phyloP scores from a whole-genome alignment of 106 monocot genomes.

The Phalaenopsis equestris region DNA sequence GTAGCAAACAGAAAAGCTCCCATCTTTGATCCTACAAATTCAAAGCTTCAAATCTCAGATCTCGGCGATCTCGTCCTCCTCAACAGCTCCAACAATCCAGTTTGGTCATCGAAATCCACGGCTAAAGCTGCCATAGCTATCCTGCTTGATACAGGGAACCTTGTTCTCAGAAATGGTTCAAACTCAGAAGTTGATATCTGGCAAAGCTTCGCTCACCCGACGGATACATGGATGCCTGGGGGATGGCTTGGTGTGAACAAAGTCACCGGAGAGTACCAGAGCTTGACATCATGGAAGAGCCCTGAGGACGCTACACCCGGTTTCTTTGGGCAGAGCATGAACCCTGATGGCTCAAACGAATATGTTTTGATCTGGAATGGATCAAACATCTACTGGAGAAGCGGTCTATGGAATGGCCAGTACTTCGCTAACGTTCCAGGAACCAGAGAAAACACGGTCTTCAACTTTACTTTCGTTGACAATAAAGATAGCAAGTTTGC shows the following conservation, averaged over 20 bases:
- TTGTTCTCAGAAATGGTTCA: conserved; percentile 16
- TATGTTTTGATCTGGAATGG: conserved; percentile 37
- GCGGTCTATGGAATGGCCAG: conserved; percentile 37
- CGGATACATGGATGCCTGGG: conserved; percentile 35
- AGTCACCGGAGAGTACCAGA: conserved; percentile 19
- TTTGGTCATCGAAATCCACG: conserved; percentile 29
- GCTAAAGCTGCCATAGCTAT: background rate
- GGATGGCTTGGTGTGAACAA: conserved; percentile 24
- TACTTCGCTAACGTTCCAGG: conserved; percentile 24
- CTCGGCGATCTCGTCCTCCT: conserved; percentile 35
- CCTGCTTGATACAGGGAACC: conserved; percentile 28
- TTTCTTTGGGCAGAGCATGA: conserved; percentile 24
- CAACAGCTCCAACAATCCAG: conserved; percentile 6
- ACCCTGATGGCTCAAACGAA: conserved; percentile 32
- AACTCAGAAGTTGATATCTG: conserved; percentile 13
- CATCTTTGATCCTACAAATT: conserved; percentile 5
- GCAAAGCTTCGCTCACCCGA: conserved; percentile 49
- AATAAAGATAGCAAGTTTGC: conserved; percentile 9
- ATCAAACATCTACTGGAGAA: conserved; percentile 29
- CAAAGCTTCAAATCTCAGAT: conserved; percentile 29
- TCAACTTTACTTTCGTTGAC: conserved; percentile 15
- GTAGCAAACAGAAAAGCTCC: conserved; percentile 39
- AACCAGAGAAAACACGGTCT: conserved; percentile 8
- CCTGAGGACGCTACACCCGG: conserved; percentile 34
- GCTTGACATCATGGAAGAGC: conserved; percentile 45